Evolutionary conservation across 2,329 filamentous ascomycete species (phyloP), one percentile per base, ranked within the genome.

Genomic region (Pseudocercospora fuligena): DNA sequence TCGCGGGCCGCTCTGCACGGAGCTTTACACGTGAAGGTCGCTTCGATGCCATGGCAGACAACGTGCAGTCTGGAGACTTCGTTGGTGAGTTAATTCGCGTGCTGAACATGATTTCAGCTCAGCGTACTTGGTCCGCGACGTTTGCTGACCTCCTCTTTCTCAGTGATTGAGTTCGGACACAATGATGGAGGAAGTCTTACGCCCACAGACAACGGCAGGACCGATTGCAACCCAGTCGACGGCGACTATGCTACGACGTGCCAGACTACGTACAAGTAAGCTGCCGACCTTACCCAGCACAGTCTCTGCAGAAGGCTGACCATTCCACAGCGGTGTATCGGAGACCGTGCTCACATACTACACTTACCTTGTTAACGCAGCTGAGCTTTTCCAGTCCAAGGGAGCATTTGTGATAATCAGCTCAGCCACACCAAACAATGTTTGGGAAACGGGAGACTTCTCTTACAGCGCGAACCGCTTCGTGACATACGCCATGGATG

Each of bases 131-230:
- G 12, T 36, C 16, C 21, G 46, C 7, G 46, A 49, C 46, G 9
- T 5, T 49, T 49, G 23, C 21, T 51, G 47, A 51, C 23, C 23
- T 51, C 19, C 23, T 51, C 23, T 27, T 27, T 9, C 2, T 12
- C 23, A 51, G 81, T 91, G 61, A 90, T 92, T 61, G 89, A 91
- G 72, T 90, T 92, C 72, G 89, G 90, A 0, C 89, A 92, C 80
- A 92, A 92, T 72, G 90, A 92, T 70, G 89, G 88, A 23, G 88
- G 89, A 1, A 84, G 84, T 0, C 79, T 88, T 1, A 78, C 75
- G 2, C 77, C 76, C 1, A 83, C 77, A 12, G 89, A 91, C 76
- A 90, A 90, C 71, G 86, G 86, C 0, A 84, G 88, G 14, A 86
- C 84, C 1, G 88, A 86, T 70, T 91, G 89, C 65, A 53, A 43